Base-by-base conservation (phyloP, 2,329 filamentous ascomycete genomes). In the Scleromitrula shiraiana region DNA sequence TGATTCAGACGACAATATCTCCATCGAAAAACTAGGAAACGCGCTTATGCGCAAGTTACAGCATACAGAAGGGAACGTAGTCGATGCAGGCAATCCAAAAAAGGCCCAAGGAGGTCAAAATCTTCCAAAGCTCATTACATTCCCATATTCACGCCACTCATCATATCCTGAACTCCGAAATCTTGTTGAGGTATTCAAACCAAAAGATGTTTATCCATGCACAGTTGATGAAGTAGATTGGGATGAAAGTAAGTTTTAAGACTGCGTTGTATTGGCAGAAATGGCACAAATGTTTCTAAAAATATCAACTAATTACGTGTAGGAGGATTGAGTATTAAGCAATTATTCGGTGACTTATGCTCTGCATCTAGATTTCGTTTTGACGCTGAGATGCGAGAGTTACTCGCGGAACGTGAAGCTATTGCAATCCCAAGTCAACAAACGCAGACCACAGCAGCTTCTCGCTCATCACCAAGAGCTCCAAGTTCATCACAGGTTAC, bases 111-210 rank as follows among this genome's bases (percentile, higher is more conserved):
- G 6, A 24, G 19, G 24, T 5, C 27, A 14, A 29, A 24, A n/a
- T n/a, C 50, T 63, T 12, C 54, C 58, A 1, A 59, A 50, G 40
- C 27, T 52, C 9, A 77, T 82, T 3, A 68, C 63, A 0, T 96
- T 95, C 56, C 87, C 90, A 0, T 96, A 90, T 61, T 91, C 91
- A 0, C 78, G 91, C 1, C 91, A 97, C 64, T 94, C 91, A 0
- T 95, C 88, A 0, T 91, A 93, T 51, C 69, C 72, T 0, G 91
- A 96, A 62, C 74, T 95, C 2, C 84, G 87, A 53, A 67, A 80
- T 45, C 68, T 96, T 1, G 72, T 95, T 1, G 63, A 70, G 3
- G 70, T 73, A 0, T 85, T 96, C 57, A 76, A 69, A 23, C 89
- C 89, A 0, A 78, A 68, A 38, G 88, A 96, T 57, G 71, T 96